phyloP scores from a whole-genome alignment of 768 basidiomycete species.

The Rhodotorula sphaerocarpa region DNA sequence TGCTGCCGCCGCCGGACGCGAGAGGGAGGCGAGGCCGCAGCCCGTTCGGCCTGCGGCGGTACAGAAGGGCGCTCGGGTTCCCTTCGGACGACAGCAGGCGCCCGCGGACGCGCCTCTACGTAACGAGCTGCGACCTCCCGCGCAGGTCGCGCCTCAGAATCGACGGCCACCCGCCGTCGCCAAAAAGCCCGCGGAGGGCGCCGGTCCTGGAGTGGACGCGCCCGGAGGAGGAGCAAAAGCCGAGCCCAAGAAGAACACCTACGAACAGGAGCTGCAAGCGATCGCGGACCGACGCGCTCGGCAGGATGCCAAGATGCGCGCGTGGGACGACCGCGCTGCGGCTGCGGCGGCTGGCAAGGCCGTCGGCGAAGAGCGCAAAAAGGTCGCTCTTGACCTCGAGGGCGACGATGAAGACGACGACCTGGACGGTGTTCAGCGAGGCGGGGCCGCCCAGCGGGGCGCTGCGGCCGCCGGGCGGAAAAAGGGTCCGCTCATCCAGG shows the following conservation, averaged over 20 bases:
- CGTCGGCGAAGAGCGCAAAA: background rate
- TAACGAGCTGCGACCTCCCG: too few species aligned
- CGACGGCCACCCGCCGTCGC: too few species aligned
- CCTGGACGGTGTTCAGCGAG: conserved; percentile 11
- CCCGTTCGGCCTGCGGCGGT: too few species aligned
- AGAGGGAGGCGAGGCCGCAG: too few species aligned
- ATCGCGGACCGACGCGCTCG: background rate
- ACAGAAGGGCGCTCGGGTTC: too few species aligned
- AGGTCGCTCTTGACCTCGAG: background rate
- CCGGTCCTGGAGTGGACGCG: too few species aligned
- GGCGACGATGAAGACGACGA: conserved; percentile 11
- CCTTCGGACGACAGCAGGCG: too few species aligned
- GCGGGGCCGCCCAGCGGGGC: background rate
- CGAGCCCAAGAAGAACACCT: background rate
- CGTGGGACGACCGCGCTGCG: conserved; percentile 4
- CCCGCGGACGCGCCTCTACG: too few species aligned
- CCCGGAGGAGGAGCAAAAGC: too few species aligned
- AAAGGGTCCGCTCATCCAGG: conserved; percentile 22
- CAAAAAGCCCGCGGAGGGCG: background rate
- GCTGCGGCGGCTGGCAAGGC: background rate
- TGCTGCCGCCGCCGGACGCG: too few species aligned
- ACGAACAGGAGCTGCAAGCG: conserved; percentile 4
- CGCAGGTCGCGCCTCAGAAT: too few species aligned
- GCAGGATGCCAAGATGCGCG: background rate
- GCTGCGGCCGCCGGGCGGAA: background rate